Conservation (phyloP, 2,329 filamentous ascomycete genomes). For the Pseudogymnoascus sp. region DNA sequence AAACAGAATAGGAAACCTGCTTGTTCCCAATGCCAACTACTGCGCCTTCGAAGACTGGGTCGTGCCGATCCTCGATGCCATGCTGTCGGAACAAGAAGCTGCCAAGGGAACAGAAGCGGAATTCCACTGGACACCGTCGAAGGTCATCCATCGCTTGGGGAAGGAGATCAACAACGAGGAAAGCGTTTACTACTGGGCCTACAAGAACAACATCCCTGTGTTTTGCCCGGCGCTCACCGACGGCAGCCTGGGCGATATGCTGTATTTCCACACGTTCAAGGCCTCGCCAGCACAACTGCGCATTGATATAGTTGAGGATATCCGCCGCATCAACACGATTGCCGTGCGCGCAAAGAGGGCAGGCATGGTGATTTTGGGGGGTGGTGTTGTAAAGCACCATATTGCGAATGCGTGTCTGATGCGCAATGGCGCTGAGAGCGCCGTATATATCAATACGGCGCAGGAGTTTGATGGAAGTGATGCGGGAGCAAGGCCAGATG, state of each 20-base stretch:
- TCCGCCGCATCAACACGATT: constrained; percentile 85
- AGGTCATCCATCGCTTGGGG: constrained; percentile 80
- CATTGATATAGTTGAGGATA: constrained; percentile 89
- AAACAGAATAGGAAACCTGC: constrained; percentile 90
- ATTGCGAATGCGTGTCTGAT: constrained; percentile 97
- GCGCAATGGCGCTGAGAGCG: constrained; percentile 93
- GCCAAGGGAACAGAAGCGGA: constrained; percentile 60
- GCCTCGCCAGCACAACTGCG: constrained; percentile 70
- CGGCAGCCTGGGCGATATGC: constrained; percentile 91
- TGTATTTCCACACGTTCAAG: constrained; percentile 97
- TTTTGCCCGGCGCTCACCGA: constrained; percentile 96
- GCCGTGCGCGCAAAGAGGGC: constrained; percentile 78
- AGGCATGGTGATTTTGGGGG: constrained; percentile 92
- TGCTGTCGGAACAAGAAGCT: constrained; percentile 89
- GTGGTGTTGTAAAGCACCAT: constrained; percentile 95
- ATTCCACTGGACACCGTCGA: constrained; percentile 87
- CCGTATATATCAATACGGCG: constrained; percentile 95
- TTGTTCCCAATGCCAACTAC: constrained; percentile 96
- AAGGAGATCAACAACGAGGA: constrained; percentile 89
- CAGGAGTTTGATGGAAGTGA: constrained; percentile 98
- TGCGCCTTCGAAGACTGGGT: constrained; percentile 98
- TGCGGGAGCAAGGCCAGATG: constrained; percentile 87
- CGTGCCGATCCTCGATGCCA: constrained; percentile 84
- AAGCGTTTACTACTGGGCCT: constrained; percentile 95
- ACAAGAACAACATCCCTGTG: constrained; percentile 91